These are phyloP conservation scores for Solanum etuberosum DNA, from an alignment of 257 asterid species.

Conservation along the genomic window DNA sequence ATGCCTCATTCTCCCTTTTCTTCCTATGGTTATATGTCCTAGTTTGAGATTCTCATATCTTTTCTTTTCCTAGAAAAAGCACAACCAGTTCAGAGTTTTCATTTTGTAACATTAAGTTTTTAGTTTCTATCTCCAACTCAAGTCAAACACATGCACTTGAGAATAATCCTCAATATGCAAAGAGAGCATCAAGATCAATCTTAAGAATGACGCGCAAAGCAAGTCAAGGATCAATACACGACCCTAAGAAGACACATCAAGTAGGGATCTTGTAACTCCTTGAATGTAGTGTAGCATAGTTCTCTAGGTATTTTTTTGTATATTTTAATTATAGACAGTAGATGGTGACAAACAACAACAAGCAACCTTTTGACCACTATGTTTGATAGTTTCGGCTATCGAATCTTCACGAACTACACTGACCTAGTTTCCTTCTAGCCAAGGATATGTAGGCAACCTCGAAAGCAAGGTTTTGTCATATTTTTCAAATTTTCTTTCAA, in stretches of 20 bases:
- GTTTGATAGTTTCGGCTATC: neutral
- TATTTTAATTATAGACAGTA: too few relatives aligned
- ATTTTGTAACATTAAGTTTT: neutral
- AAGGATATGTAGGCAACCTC: neutral
- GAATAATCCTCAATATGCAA: neutral
- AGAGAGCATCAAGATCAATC: neutral
- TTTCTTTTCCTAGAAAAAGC: neutral
- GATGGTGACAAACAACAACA: too few relatives aligned
- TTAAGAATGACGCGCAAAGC: neutral
- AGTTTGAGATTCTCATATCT: neutral
- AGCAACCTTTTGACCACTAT: neutral
- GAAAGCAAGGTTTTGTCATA: rapidly evolving
- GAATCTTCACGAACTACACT: neutral
- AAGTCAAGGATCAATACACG: neutral
- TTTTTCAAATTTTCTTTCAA: too few relatives aligned
- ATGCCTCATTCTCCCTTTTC: neutral
- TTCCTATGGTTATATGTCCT: neutral
- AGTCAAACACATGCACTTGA: neutral
- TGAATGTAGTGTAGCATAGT: too few relatives aligned
- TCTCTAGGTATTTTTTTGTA: neutral
- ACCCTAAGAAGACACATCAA: neutral
- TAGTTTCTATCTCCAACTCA: neutral
- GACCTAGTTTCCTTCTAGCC: neutral
- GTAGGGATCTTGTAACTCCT: too few relatives aligned
- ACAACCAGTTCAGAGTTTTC: neutral